A percentile compares a stretch with the other conserved stretches of the same genome.
These are phyloP conservation scores for Lactarius pseudohatsudake DNA, from an alignment of 768 basidiomycete species.

Conservation along the genomic window DNA sequence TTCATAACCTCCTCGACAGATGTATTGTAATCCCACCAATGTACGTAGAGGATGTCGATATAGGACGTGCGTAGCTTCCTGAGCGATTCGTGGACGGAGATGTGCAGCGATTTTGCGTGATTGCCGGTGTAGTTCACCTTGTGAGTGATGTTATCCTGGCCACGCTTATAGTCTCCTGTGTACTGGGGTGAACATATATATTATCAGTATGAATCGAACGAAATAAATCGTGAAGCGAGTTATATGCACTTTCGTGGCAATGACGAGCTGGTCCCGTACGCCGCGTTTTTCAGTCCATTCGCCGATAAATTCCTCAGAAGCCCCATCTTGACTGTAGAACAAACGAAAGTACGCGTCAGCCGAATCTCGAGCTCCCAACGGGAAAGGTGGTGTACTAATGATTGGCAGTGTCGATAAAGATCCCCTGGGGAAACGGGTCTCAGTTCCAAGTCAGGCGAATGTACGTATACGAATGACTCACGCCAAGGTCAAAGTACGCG, in stretches of 20 bases:
- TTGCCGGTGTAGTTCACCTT: constrained; percentile 46
- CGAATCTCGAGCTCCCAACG: background rate
- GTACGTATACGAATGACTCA: constrained; percentile 24
- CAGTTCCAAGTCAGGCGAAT: background rate
- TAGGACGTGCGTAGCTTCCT: constrained; percentile 45
- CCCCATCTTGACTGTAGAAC: constrained; percentile 30
- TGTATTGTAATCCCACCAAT: constrained; percentile 52
- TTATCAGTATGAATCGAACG: background rate
- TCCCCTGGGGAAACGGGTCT: constrained; percentile 26
- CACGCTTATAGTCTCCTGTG: constrained; percentile 31
- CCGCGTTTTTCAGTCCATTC: constrained; percentile 41
- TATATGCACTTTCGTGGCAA: constrained; percentile 31
- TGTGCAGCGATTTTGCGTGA: constrained; percentile 37
- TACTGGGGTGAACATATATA: constrained; percentile 29
- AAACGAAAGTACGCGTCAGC: background rate
- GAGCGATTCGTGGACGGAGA: constrained; percentile 40
- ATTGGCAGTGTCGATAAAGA: constrained; percentile 40
- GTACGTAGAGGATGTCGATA: constrained; percentile 57
- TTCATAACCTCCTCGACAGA: constrained; percentile 30
- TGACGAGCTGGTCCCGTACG: constrained; percentile 40
- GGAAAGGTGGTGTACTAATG: constrained; percentile 41
- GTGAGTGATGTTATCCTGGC: constrained; percentile 30
- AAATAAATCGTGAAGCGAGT: background rate
- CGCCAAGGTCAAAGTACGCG: constrained; percentile 44
- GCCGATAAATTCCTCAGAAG: constrained; percentile 40